Percentiles rank a stretch among this genome's conserved stretches.
Conservation (phyloP, 805 yeast species). For the Wickerhamiella allomyrinae region DNA sequence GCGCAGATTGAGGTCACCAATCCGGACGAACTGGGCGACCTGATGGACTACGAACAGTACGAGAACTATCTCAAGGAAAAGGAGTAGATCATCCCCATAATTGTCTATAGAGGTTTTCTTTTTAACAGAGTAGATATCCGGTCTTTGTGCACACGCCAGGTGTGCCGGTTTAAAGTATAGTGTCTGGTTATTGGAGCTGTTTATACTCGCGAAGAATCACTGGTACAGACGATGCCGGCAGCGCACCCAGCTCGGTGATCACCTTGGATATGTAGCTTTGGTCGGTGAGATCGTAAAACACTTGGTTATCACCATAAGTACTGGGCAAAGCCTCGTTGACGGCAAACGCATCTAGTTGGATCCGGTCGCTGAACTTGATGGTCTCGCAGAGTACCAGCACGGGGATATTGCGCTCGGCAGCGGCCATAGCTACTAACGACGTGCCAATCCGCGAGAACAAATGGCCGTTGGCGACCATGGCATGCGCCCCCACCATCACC, state of each 20-base stretch:
- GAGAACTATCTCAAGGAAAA: conserved; percentile 20
- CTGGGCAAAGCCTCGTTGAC: conserved; percentile 55
- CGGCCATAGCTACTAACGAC: conserved; percentile 83
- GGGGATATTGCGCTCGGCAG: conserved; percentile 77
- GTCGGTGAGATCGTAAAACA: conserved; percentile 88
- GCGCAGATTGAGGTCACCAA: conserved; percentile 52
- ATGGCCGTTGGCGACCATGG: conserved; percentile 90
- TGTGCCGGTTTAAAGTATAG: not conserved
- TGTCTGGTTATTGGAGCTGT: not conserved
- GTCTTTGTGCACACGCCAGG: not conserved
- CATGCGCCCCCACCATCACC: conserved; percentile 91
- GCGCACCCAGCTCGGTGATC: conserved; percentile 87
- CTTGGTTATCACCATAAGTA: conserved; percentile 37
- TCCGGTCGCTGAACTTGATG: conserved; percentile 85
- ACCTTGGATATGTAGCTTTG: conserved; percentile 87
- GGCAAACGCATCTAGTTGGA: conserved; percentile 91
- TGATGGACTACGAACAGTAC: conserved; percentile 23
- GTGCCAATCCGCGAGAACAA: conserved; percentile 90
- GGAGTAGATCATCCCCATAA: too few species aligned
- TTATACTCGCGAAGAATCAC: conserved; percentile 82
- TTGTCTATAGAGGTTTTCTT: too few species aligned
- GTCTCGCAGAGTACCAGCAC: conserved; percentile 93
- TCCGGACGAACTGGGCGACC: conserved; percentile 23
- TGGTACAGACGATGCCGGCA: conserved; percentile 98
- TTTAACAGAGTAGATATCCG: too few species aligned